Evolutionary conservation across 2,329 filamentous ascomycete species (phyloP), one percentile per base, ranked within the genome.

Genomic region (Penicillium occitanis): DNA sequence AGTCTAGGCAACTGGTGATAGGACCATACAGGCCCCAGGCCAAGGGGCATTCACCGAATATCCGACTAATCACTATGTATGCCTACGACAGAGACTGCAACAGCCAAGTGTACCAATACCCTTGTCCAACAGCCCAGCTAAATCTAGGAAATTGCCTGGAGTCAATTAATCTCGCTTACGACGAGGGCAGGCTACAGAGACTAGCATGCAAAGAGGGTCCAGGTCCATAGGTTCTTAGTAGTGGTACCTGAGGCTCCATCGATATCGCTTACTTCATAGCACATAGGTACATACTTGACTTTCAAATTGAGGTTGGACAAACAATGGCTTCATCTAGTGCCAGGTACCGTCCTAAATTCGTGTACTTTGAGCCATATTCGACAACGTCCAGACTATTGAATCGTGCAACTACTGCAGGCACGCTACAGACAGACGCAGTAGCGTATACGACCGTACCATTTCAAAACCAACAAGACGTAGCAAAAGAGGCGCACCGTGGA

Each of bases 391-490:
- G 46, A 50, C 46, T 14, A 14, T 35, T 13, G 51, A 55, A 22
- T 55, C 10, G 53, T 37, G 53, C 53, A 22, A 57, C 11, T n/a
- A 35, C 50, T 46, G 11, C 17, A 17, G 40, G 44, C 51, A 44
- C 50, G 14, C 19, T 28, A 51, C 14, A 53, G 14, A 19, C 50
- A 14, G 14, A 5, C 35, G 10, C 22, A 42, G n/a, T 51, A 33
- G 58, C n/a, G 35, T 57, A 65, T 65, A 60, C 63, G 42, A 61
- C 63, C 35, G 63, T 65, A 50, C 40, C 51, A 30, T 22, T 42
- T 5, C 13, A 22, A 14, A 55, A 19, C n/a, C n/a, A 35, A 19
- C 53, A 57, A 35, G 51, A n/a, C 50, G 51, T 6, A 57, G 51
- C 28, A 7, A 57, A 33, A 33, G 5, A 6, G 28, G 50, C 25